Percentiles rank a stretch among this genome's conserved stretches.
These are phyloP conservation scores for Byssoonygena ceratinophila DNA, from an alignment of 2,329 filamentous ascomycete genomes.

Conservation along the genomic window DNA sequence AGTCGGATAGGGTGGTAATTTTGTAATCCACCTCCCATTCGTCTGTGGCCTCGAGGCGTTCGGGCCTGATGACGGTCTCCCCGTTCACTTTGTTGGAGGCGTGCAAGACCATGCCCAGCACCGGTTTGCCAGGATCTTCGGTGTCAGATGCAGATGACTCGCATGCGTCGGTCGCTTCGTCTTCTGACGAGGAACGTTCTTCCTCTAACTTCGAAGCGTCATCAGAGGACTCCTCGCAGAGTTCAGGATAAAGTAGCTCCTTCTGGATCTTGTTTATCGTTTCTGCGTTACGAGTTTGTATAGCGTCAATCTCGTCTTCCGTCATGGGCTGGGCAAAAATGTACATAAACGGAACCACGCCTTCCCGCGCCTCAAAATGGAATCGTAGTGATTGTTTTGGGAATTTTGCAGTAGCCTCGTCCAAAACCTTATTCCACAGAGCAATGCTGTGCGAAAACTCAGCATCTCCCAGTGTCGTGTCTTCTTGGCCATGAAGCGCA, in stretches of 20 bases:
- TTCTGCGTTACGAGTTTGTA: conserved; percentile 59
- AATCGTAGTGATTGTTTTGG: conserved; percentile 65
- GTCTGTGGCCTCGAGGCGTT: conserved; percentile 36
- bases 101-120: conserved; percentile 62
- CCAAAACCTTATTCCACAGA: conserved; percentile 66
- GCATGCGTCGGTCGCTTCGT: neutral
- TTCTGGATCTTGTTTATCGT: conserved; percentile 60
- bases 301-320: conserved; percentile 56
- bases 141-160: conserved; percentile 12
- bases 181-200: conserved; percentile 16
- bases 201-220: conserved; percentile 12
- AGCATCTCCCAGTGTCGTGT: conserved; percentile 59
- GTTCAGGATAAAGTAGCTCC: conserved; percentile 30
- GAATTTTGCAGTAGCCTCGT: conserved; percentile 63
- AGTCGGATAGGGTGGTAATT: conserved; percentile 49
- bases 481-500: conserved; percentile 68
- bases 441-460: conserved; percentile 77
- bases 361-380: conserved; percentile 65
- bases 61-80: conserved; percentile 51
- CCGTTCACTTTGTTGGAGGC: conserved; percentile 64
- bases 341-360: conserved; percentile 60
- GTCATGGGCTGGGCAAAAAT: conserved; percentile 80
- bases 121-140: conserved; percentile 21
- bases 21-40: conserved; percentile 71
- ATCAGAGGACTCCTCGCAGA: conserved; percentile 22